Percentiles rank a stretch among this genome's conserved stretches.
These are phyloP conservation scores for Hyaloscypha hepaticicola DNA, from an alignment of 495 filamentous ascomycete genomes.

Conservation along the genomic window DNA sequence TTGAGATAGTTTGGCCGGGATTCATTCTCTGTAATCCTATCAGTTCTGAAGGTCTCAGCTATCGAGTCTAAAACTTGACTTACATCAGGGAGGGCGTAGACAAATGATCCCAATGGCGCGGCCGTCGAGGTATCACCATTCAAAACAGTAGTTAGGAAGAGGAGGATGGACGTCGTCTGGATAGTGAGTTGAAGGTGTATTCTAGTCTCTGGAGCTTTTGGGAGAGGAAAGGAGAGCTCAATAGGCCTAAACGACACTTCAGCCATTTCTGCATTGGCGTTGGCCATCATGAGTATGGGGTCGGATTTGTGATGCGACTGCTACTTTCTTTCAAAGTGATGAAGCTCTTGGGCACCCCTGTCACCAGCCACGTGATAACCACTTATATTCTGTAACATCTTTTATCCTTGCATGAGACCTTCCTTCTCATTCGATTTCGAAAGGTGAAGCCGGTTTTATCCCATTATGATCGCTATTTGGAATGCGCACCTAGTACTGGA, in stretches of 20 bases:
- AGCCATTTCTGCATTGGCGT: not conserved
- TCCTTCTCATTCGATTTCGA: no score
- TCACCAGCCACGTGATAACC: no score
- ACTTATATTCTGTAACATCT: no score
- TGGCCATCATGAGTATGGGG: constrained; percentile 5
- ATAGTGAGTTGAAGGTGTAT: constrained; percentile 77
- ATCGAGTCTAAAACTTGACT: constrained; percentile 30
- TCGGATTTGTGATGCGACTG: not conserved
- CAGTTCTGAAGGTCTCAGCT: constrained; percentile 3
- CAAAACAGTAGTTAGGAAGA: constrained; percentile 75
- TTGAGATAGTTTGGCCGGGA: constrained; percentile 64
- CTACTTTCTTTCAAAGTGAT: not conserved
- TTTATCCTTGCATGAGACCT: no score
- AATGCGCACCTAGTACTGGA: no score
- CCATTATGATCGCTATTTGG: no score
- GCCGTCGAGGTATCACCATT: constrained; percentile 53
- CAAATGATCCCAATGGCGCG: constrained; percentile 74
- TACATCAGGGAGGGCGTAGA: constrained; percentile 91
- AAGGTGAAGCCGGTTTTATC: no score
- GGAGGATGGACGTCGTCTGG: constrained; percentile 60
- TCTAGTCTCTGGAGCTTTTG: constrained; percentile 70
- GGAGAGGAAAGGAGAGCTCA: constrained; percentile 76
- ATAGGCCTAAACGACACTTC: constrained; percentile 32
- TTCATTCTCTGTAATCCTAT: constrained; percentile 48
- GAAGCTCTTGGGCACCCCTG: not conserved